phyloP scores from a whole-genome alignment of 1,284 basidiomycete species.

The Ceratorhiza oryzae-sativae region DNA sequence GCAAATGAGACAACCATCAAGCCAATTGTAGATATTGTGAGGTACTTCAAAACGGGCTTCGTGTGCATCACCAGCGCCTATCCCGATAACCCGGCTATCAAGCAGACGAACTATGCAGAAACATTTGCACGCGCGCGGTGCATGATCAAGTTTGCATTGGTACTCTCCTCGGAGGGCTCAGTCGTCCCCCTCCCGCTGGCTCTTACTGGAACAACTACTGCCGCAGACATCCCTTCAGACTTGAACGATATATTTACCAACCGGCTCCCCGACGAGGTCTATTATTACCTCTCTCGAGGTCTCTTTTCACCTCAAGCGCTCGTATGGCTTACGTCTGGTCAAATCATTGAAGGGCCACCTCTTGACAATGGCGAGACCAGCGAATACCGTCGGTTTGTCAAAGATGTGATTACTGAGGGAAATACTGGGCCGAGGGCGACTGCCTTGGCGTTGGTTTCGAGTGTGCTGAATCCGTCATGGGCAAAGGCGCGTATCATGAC shows the following conservation, averaged over 20 bases:
- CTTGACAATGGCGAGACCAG: slow-evolving; percentile 94
- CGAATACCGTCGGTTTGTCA: slow-evolving; percentile 94
- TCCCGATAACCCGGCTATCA: slow-evolving; percentile 78
- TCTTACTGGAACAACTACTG: slow-evolving; percentile 66
- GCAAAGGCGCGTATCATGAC: slow-evolving; percentile 72
- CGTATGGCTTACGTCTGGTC: slow-evolving; percentile 87
- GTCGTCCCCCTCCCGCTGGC: slow-evolving; percentile 90
- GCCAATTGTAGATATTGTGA: slow-evolving; percentile 86
- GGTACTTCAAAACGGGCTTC: slow-evolving; percentile 86
- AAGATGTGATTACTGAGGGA: slow-evolving; percentile 93
- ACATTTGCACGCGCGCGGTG: slow-evolving; percentile 89
- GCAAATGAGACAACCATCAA: slow-evolving; percentile 79
- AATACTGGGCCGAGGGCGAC: slow-evolving; percentile 92
- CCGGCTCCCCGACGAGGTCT: slow-evolving; percentile 94
- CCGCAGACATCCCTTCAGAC: slow-evolving; percentile 88
- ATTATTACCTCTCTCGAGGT: slow-evolving; percentile 94
- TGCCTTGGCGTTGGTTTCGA: slow-evolving; percentile 83
- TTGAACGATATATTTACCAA: slow-evolving; percentile 95
- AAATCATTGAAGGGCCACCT: slow-evolving; percentile 87
- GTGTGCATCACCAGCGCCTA: slow-evolving; percentile 75
- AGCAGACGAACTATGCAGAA: slow-evolving; percentile 79
- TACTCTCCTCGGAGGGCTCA: slow-evolving; percentile 88
- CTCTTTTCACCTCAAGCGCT: slow-evolving; percentile 87
- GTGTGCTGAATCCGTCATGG: slow-evolving; percentile 82
- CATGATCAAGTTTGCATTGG: slow-evolving; percentile 92